Evolutionary conservation across 129 eudicot genomes (phyloP).

Genomic region (Daucus carota): DH1_v3.0 NC_030388.2:12281501-12282000

Average conservation of each 20-base stretch:
- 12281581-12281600: not conserved
- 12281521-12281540: conserved; percentile 2
- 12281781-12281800: not conserved
- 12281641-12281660: not conserved
- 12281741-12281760: not conserved
- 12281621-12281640: not conserved
- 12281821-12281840: not conserved
- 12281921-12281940: no score
- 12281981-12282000: no score
- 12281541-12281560: conserved; percentile 4
- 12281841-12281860: not conserved
- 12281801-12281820: not conserved
- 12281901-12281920: no score
- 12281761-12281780: not conserved
- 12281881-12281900: no score
- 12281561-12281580: conserved; percentile 3
- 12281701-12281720: not conserved
- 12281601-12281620: not conserved
- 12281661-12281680: not conserved
- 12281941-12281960: no score
- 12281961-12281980: no score
- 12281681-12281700: not conserved
- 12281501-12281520: conserved; percentile 7
- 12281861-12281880: no score
- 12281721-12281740: not conserved